These are phyloP conservation scores for Venturia effusa DNA, from an alignment of 2,329 filamentous ascomycete genomes.

Conservation along the genomic window DNA sequence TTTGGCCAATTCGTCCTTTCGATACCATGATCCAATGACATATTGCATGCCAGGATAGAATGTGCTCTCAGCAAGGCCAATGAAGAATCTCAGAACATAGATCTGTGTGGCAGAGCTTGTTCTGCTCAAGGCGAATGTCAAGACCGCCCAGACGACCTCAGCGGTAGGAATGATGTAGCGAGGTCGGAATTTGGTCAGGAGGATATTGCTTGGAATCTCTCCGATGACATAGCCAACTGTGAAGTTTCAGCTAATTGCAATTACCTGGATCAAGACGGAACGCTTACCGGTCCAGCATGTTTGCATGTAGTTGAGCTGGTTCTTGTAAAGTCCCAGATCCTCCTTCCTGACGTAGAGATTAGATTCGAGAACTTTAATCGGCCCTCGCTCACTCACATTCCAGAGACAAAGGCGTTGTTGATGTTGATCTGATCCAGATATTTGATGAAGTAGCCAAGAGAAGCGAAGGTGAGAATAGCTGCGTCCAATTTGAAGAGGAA, in stretches of 20 bases:
- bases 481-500: constrained; percentile 38
- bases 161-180: constrained; percentile 38
- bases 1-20: constrained; percentile 40
- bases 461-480: constrained; percentile 32
- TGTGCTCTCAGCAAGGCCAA: constrained; percentile 39
- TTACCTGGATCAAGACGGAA: not conserved
- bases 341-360: constrained; percentile 16
- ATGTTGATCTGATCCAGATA: constrained; percentile 20
- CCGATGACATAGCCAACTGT: constrained; percentile 50
- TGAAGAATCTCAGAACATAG: constrained; percentile 38
- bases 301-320: constrained; percentile 33
- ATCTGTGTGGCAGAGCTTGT: constrained; percentile 33
- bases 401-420: constrained; percentile 19
- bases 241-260: not conserved
- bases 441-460: constrained; percentile 18
- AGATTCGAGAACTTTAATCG: no score
- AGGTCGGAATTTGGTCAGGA: constrained; percentile 38
- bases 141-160: constrained; percentile 38
- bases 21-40: constrained; percentile 42
- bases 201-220: constrained; percentile 40
- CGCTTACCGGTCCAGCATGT: constrained; percentile 34
- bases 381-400: constrained; percentile 23
- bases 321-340: constrained; percentile 18
- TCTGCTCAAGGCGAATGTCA: constrained; percentile 35
- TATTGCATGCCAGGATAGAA: constrained; percentile 45